Percentiles rank a stretch among this genome's conserved stretches.
phyloP scores from a whole-genome alignment of 805 yeast genomes.

The Debaryomyces tyrocola region DNA sequence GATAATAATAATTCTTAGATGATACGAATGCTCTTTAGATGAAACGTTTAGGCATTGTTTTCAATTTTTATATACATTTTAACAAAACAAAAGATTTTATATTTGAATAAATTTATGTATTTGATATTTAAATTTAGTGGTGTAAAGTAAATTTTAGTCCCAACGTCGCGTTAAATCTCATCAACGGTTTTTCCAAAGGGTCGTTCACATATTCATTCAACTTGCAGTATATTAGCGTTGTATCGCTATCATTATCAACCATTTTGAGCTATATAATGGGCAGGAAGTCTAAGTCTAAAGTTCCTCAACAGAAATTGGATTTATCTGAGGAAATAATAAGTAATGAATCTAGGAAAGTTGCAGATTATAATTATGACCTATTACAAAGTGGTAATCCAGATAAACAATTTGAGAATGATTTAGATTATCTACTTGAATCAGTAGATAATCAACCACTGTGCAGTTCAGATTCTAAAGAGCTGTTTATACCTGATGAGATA shows the following conservation, averaged over 20 bases:
- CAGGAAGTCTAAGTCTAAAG: not conserved
- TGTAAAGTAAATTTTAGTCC: too few species aligned
- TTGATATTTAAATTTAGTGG: slow-evolving; percentile 1
- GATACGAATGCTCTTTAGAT: slow-evolving; percentile 5
- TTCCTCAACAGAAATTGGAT: not conserved
- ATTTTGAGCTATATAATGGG: not conserved
- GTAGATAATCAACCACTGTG: slow-evolving; percentile 1
- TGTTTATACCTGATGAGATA: not conserved
- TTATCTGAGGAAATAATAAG: not conserved
- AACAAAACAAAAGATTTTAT: slow-evolving; percentile 5
- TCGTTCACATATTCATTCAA: too few species aligned
- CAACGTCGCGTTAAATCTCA: too few species aligned
- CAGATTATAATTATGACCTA: not conserved
- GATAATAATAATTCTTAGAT: slow-evolving; percentile 4
- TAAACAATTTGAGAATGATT: slow-evolving; percentile 27
- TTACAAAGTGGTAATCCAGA: slow-evolving; percentile 6
- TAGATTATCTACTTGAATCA: slow-evolving; percentile 25
- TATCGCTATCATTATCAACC: too few species aligned
- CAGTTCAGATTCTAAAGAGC: not conserved
- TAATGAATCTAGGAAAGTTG: not conserved
- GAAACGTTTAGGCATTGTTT: slow-evolving; percentile 8
- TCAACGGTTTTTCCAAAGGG: too few species aligned
- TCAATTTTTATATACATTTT: slow-evolving; percentile 5
- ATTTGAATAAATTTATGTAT: slow-evolving; percentile 9
- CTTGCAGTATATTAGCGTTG: too few species aligned